These are phyloP conservation scores for Hypomontagnella submonticulosa DNA, from an alignment of 495 filamentous ascomycete species.

Conservation along the genomic window DNA sequence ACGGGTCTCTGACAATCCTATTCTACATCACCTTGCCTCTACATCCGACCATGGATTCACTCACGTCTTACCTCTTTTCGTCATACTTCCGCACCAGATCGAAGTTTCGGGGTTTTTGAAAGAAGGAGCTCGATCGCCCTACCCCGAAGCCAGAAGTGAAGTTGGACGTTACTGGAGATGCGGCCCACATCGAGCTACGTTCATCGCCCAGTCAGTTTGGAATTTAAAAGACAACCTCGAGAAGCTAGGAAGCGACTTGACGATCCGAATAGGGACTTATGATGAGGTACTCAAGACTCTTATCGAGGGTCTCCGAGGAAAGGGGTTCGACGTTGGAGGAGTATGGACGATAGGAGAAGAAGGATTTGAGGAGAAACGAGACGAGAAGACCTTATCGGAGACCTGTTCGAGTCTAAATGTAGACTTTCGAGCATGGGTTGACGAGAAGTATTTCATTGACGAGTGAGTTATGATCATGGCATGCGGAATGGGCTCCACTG, in stretches of 20 bases:
- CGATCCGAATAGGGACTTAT: constrained; percentile 69
- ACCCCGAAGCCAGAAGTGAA: constrained; percentile 65
- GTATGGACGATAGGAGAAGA: constrained; percentile 77
- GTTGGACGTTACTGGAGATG: constrained; percentile 73
- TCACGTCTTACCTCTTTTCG: constrained; percentile 73
- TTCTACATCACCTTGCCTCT: constrained; percentile 65
- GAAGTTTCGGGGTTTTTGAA: constrained; percentile 75
- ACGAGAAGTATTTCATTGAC: constrained; percentile 80
- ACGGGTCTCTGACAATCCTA: constrained; percentile 73
- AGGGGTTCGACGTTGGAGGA: constrained; percentile 60
- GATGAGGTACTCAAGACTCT: constrained; percentile 64
- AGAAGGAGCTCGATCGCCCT: constrained; percentile 60
- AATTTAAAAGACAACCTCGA: constrained; percentile 69
- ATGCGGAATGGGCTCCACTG: background rate
- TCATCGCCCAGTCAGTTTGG: constrained; percentile 74
- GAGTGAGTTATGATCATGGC: constrained; percentile 62
- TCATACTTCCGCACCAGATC: constrained; percentile 71
- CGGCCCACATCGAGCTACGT: constrained; percentile 73
- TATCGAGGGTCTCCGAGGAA: constrained; percentile 57
- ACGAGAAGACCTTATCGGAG: constrained; percentile 64
- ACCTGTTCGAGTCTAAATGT: constrained; percentile 59
- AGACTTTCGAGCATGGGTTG: constrained; percentile 68
- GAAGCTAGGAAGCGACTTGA: constrained; percentile 66
- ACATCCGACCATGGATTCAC: constrained; percentile 64
- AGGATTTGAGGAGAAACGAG: constrained; percentile 69